Percentiles rank a stretch among this genome's conserved stretches.
Conservation (phyloP, 805 yeast species). For the Ogataea pignaliae region DNA sequence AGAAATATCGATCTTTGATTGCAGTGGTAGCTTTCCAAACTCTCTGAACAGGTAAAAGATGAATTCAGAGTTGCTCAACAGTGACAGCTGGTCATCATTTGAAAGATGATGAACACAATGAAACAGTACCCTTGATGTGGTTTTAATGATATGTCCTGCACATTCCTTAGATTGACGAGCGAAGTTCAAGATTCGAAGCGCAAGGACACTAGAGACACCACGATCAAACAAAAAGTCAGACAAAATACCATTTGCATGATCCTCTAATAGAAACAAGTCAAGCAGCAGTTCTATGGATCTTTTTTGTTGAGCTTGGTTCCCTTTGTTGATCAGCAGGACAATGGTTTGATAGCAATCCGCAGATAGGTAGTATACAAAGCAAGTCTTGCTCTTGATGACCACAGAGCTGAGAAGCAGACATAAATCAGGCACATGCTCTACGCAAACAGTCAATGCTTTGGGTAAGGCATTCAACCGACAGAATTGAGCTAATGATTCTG, state of each 20-base stretch:
- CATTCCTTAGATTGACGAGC: too few relatives aligned
- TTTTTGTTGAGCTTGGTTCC: not conserved
- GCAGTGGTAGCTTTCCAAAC: slow-evolving; percentile 10
- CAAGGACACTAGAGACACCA: not conserved
- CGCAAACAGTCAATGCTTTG: too few relatives aligned
- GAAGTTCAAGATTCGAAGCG: not conserved
- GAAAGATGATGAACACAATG: not conserved
- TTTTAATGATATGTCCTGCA: too few relatives aligned
- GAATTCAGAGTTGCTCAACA: slow-evolving; percentile 5
- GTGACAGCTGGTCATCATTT: not conserved
- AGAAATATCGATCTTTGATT: slow-evolving; percentile 13
- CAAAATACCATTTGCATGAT: not conserved
- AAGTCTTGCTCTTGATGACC: too few relatives aligned
- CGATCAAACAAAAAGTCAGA: not conserved
- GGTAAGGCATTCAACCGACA: too few relatives aligned
- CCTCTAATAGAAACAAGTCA: not conserved
- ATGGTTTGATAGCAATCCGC: not conserved
- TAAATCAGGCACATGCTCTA: too few relatives aligned
- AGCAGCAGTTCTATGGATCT: not conserved
- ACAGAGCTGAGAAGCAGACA: too few relatives aligned
- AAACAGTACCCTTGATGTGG: too few relatives aligned
- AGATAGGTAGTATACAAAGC: too few relatives aligned
- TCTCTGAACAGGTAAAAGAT: slow-evolving; percentile 11
- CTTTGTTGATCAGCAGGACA: not conserved
- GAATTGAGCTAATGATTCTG: too few relatives aligned